A percentile compares a stretch with the other conserved stretches of the same genome.
Conservation (phyloP, 1,284 basidiomycete species). For the Moesziomyces sp. region DNA sequence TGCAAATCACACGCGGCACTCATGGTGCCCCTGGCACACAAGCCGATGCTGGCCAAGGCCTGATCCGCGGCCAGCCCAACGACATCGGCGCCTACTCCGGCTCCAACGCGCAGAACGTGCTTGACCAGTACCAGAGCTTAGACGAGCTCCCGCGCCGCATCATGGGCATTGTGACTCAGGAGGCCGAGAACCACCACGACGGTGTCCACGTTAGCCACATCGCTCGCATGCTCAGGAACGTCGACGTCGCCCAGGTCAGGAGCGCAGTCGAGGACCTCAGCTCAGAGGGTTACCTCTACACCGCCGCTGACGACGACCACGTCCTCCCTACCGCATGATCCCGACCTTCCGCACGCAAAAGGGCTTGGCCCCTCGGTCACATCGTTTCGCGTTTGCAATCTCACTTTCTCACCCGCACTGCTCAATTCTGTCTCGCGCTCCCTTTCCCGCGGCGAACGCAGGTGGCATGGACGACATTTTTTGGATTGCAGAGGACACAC, state of each 20-base stretch:
- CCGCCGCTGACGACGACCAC: conserved; percentile 60
- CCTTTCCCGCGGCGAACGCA: too few species aligned
- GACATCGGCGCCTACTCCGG: conserved; percentile 50
- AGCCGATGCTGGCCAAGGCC: conserved; percentile 7
- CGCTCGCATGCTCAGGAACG: conserved; percentile 40
- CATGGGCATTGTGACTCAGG: conserved; percentile 46
- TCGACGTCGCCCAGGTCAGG: conserved; percentile 46
- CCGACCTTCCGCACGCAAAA: not conserved
- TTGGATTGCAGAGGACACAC: too few species aligned
- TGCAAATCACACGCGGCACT: conserved; percentile 52
- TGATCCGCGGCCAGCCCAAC: conserved; percentile 14
- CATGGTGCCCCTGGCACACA: conserved; percentile 24
- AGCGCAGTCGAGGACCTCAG: conserved; percentile 55
- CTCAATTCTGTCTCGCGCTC: too few species aligned
- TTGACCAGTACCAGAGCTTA: conserved; percentile 44
- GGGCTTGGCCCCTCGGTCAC: not conserved
- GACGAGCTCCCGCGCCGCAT: conserved; percentile 44
- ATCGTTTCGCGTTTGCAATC: not conserved
- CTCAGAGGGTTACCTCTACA: conserved; percentile 59
- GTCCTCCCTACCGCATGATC: conserved; percentile 54
- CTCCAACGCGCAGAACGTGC: conserved; percentile 27
- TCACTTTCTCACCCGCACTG: not conserved
- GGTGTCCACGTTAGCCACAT: conserved; percentile 53
- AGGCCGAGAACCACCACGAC: conserved; percentile 51
- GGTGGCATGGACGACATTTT: too few species aligned